phyloP scores from a whole-genome alignment of 441 rosid species.

The Croton laevigatus region DNA sequence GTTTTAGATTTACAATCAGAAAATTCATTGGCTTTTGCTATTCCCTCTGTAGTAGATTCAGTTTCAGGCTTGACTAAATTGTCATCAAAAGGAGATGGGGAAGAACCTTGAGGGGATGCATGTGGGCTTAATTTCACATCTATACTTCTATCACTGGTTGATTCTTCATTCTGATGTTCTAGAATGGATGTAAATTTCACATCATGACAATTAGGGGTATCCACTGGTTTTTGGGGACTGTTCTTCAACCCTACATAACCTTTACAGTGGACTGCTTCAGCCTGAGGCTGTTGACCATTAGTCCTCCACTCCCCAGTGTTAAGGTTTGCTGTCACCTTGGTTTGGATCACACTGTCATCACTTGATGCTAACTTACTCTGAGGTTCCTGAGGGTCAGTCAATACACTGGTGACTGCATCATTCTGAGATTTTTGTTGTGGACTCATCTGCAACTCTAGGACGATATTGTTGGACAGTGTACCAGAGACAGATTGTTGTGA shows the following conservation, averaged over 20 bases:
- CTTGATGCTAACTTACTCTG: constrained; percentile 4
- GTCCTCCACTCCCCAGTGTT: background rate
- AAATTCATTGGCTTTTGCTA: constrained; percentile 25
- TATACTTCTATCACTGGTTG: background rate
- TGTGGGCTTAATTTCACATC: constrained; percentile 12
- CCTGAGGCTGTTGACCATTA: background rate
- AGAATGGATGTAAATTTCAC: background rate
- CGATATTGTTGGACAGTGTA: background rate
- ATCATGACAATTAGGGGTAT: background rate
- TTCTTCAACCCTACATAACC: constrained; percentile 9
- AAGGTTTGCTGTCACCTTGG: background rate
- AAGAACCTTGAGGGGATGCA: constrained; percentile 16
- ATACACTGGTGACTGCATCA: background rate
- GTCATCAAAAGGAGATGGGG: constrained; percentile 28
- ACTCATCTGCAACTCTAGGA: background rate
- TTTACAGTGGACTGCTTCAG: background rate
- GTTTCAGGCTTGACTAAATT: constrained; percentile 29
- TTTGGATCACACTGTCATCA: background rate
- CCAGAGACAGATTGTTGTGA: background rate
- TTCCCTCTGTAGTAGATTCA: constrained; percentile 23
- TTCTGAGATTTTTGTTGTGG: constrained; percentile 7
- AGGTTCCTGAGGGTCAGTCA: background rate
- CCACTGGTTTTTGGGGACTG: constrained; percentile 5
- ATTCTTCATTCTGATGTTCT: constrained; percentile 11
- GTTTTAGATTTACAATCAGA: constrained; percentile 26